These are phyloP conservation scores for Schwanniomyces occidentalis DNA, from an alignment of 805 yeast genomes.

Conservation along the genomic window DNA sequence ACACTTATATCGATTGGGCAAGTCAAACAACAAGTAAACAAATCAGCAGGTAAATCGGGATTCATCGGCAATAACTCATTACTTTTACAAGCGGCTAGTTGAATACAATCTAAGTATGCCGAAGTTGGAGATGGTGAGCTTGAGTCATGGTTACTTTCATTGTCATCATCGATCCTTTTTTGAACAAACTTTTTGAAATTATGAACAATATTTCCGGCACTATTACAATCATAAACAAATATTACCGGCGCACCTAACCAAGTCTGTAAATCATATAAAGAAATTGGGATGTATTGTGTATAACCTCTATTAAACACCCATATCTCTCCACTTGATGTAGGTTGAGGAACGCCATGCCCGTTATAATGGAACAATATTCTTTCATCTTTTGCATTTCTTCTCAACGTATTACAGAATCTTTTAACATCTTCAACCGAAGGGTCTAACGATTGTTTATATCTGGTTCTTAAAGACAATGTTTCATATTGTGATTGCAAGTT, in stretches of 20 bases:
- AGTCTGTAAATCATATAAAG: slow-evolving; percentile 89
- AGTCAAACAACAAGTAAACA: slow-evolving; percentile 92
- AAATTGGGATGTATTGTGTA: slow-evolving; percentile 96
- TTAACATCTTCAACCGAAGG: slow-evolving; percentile 96
- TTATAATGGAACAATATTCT: slow-evolving; percentile 91
- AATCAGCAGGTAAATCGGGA: slow-evolving; percentile 93
- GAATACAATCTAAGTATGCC: slow-evolving; percentile 83
- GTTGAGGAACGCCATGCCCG: slow-evolving; percentile 98
- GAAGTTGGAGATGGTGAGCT: slow-evolving; percentile 62
- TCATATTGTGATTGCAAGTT: slow-evolving; percentile 86
- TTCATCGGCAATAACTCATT: slow-evolving; percentile 88
- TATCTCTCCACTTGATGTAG: slow-evolving; percentile 93
- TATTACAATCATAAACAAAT: slow-evolving; percentile 90
- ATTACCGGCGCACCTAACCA: slow-evolving; percentile 99
- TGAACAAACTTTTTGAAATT: slow-evolving; percentile 90
- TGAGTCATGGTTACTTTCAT: slow-evolving; percentile 54
- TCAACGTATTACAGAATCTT: slow-evolving; percentile 81
- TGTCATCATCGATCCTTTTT: slow-evolving; percentile 84
- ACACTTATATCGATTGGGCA: slow-evolving; percentile 94
- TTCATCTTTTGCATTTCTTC: slow-evolving; percentile 92
- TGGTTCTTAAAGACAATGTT: slow-evolving; percentile 78
- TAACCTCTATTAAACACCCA: slow-evolving; percentile 98
- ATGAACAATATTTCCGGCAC: slow-evolving; percentile 89
- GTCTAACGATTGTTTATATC: slow-evolving; percentile 88
- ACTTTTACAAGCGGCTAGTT: slow-evolving; percentile 87